These are phyloP conservation scores for Cryptococcus sp. DNA, from an alignment of 1,284 basidiomycete genomes.

Conservation along the genomic window DNA sequence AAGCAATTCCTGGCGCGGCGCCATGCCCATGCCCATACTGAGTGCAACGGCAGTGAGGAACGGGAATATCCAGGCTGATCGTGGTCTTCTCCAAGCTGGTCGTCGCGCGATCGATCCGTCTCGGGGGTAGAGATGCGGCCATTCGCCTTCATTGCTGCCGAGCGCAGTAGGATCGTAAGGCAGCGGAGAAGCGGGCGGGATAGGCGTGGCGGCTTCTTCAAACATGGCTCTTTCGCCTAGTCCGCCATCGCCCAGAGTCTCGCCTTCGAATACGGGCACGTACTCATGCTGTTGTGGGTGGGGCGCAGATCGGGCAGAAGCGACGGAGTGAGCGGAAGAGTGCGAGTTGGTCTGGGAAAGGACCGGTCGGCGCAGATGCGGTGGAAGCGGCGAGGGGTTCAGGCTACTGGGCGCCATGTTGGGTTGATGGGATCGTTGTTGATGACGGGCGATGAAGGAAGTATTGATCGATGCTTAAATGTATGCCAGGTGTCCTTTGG, in stretches of 20 bases:
- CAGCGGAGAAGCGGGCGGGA: not conserved
- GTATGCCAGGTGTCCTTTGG: too few species aligned
- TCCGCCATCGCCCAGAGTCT: slow-evolving; percentile 15
- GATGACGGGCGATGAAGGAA: not conserved
- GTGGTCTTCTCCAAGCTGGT: slow-evolving; percentile 43
- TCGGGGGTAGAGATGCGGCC: slow-evolving; percentile 32
- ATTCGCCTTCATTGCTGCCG: slow-evolving; percentile 1
- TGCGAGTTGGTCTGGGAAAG: not conserved
- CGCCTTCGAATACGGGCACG: slow-evolving; percentile 22
- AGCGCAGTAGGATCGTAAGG: not conserved
- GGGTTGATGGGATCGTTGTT: slow-evolving; percentile 1
- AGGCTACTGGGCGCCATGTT: slow-evolving; percentile 1
- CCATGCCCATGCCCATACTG: slow-evolving; percentile 43
- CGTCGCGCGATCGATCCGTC: slow-evolving; percentile 35
- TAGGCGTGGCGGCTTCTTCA: slow-evolving; percentile 17
- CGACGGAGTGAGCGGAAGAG: slow-evolving; percentile 6
- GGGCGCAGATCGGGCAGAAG: slow-evolving; percentile 9
- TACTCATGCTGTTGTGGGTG: slow-evolving; percentile 36
- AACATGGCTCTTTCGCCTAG: slow-evolving; percentile 25
- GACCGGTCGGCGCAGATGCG: not conserved
- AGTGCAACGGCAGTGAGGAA: slow-evolving; percentile 42
- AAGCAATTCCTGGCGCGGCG: slow-evolving; percentile 46
- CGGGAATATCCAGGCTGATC: slow-evolving; percentile 45
- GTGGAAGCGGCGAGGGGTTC: slow-evolving; percentile 3
- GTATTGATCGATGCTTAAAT: not conserved